Conservation (phyloP, 345 rosid species). For the Sisymbrium irio region DNA sequence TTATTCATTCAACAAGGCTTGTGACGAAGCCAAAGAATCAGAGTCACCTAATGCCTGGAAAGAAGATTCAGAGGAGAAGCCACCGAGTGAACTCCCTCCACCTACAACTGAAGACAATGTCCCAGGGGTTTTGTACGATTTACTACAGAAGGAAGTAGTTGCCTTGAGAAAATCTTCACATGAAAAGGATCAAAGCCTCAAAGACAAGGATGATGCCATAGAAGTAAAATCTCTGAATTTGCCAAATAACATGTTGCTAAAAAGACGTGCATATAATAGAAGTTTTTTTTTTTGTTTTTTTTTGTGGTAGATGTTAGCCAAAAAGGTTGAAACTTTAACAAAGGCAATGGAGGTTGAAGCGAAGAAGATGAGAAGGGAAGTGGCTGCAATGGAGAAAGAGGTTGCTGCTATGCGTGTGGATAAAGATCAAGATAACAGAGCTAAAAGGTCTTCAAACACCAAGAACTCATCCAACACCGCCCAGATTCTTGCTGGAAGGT, state of each 20-base stretch:
- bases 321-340: conserved; percentile 88
- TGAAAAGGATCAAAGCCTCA: conserved; percentile 97
- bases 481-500: conserved; percentile 93
- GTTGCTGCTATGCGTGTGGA: conserved; percentile 97
- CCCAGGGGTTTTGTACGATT: conserved; percentile 79
- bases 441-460: conserved; percentile 60
- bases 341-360: conserved; percentile 99
- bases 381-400: conserved; percentile 98
- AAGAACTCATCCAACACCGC: conserved; percentile 68
- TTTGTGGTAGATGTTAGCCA: conserved; percentile 75
- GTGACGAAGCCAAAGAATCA: conserved; percentile 54
- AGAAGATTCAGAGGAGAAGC: conserved; percentile 49
- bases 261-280: background rate
- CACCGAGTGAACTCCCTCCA: conserved; percentile 40
- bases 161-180: conserved; percentile 83
- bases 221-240: conserved; percentile 49
- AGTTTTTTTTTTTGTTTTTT: conserved; percentile 11
- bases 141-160: conserved; percentile 89
- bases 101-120: conserved; percentile 57
- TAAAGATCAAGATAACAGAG: conserved; percentile 82
- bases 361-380: conserved; percentile 99
- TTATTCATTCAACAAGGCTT: conserved; percentile 68
- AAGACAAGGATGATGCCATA: conserved; percentile 99
- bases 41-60: conserved; percentile 38
- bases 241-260: conserved; percentile 12